A percentile compares a stretch with the other conserved stretches of the same genome.
These are phyloP conservation scores for Oropetium thomaeum DNA, from an alignment of 176 grass and related monocot genomes.

Conservation along the genomic window DNA sequence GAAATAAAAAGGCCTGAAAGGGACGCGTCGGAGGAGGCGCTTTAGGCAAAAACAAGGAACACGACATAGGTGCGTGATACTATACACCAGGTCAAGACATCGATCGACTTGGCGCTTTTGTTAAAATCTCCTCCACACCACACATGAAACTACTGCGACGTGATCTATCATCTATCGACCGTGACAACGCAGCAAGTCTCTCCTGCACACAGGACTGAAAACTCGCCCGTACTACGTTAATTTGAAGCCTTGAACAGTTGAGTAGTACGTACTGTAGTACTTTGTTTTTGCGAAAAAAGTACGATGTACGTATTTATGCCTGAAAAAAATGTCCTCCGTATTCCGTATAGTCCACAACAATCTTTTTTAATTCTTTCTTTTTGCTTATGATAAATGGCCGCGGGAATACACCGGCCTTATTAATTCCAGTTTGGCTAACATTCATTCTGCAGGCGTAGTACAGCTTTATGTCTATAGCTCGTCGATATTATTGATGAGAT, in stretches of 20 bases:
- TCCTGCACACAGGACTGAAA: neutral
- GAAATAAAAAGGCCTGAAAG: neutral
- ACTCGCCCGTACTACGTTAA: too few species aligned
- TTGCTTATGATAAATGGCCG: too few species aligned
- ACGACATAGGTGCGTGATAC: neutral
- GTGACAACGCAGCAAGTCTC: neutral
- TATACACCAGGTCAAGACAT: neutral
- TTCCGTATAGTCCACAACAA: too few species aligned
- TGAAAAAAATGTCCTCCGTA: neutral
- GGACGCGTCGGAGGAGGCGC: constrained; percentile 9
- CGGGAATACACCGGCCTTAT: too few species aligned
- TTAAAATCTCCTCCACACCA: neutral
- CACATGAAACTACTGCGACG: neutral
- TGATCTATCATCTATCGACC: neutral
- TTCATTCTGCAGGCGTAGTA: constrained; percentile 7
- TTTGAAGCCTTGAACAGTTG: too few species aligned
- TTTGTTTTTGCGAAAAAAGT: too few species aligned
- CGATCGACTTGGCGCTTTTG: neutral
- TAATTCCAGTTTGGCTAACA: neutral
- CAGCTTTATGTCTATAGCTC: neutral
- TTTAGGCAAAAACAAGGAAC: neutral
- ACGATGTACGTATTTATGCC: too few species aligned
- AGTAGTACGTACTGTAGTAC: too few species aligned
- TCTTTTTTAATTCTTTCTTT: too few species aligned
- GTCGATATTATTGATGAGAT: constrained; percentile 10